Conservation (phyloP, 495 filamentous ascomycete species). For the Opeltia flavorubescens region DNA sequence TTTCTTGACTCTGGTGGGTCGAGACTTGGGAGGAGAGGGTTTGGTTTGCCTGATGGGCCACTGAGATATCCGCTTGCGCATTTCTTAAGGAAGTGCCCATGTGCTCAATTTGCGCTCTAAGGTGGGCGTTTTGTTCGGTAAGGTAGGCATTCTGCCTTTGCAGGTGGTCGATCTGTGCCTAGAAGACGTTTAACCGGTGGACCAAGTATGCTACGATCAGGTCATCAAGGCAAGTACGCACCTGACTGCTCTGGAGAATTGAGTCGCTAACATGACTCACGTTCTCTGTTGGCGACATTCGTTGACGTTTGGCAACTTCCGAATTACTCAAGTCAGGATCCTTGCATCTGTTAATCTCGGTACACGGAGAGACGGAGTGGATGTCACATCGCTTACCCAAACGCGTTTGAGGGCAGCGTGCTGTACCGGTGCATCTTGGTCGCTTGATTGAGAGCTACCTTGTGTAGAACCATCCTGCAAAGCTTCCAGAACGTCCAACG, state of each 20-base stretch:
- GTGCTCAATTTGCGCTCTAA: not conserved
- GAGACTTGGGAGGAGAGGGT: not conserved
- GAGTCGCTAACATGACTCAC: slow-evolving; percentile 4
- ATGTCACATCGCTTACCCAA: not conserved
- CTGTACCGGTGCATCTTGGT: not conserved
- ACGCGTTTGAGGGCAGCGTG: slow-evolving; percentile 1
- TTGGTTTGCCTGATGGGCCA: not conserved
- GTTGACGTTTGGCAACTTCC: not conserved
- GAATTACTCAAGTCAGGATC: not conserved
- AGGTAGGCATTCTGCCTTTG: not conserved
- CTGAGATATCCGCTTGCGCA: not conserved
- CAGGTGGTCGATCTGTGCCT: not conserved
- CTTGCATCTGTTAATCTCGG: not conserved
- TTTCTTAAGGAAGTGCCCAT: not conserved
- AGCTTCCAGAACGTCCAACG: slow-evolving; percentile 1
- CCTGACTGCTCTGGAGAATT: not conserved
- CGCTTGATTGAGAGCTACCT: not conserved
- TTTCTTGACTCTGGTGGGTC: not conserved
- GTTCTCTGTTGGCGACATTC: not conserved
- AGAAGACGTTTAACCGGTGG: not conserved
- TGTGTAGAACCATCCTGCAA: not conserved
- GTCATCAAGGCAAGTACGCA: not conserved
- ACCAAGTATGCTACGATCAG: not conserved
- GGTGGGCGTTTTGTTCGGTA: not conserved
- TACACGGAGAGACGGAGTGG: no score